Percentiles rank a stretch among this genome's conserved stretches.
These are phyloP conservation scores for Diddensiella caesifluorescens DNA, from an alignment of 805 yeast species.

Conservation along the genomic window DNA sequence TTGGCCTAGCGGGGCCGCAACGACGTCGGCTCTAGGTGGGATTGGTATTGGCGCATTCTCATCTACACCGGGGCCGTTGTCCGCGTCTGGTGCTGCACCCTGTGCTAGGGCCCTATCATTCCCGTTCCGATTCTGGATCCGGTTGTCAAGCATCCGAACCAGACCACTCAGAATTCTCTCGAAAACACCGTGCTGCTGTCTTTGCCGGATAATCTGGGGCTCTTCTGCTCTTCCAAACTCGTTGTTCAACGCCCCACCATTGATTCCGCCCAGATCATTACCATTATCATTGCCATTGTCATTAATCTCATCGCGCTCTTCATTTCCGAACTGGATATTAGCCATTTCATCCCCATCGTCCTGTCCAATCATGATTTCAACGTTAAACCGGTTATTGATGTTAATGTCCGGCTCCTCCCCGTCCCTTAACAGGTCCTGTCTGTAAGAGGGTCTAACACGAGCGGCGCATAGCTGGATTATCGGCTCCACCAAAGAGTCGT, in stretches of 20 bases:
- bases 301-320: constrained; percentile 1
- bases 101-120: neutral
- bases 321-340: neutral
- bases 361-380: constrained; percentile 4
- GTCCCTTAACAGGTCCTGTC: neutral
- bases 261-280: neutral
- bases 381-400: constrained; percentile 4
- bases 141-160: constrained; percentile 1
- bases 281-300: constrained; percentile 1
- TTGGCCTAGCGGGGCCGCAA: neutral
- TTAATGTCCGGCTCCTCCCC: too few species aligned
- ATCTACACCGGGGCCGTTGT: constrained; percentile 1
- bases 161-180: constrained; percentile 3
- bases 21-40: neutral
- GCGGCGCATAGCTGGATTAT: constrained; percentile 20
- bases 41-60: constrained; percentile 6
- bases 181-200: constrained; percentile 4
- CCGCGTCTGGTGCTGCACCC: neutral
- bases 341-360: neutral
- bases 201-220: too few species aligned
- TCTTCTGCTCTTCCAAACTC: neutral
- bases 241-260: neutral
- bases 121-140: constrained; percentile 1
- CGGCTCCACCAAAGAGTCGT: constrained; percentile 20
- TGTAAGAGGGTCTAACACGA: constrained; percentile 12